A percentile compares a stretch with the other conserved stretches of the same genome.
Evolutionary conservation across 1,139 yeast genomes (phyloP).

Genomic region (Saccharomyces pastorianus): DNA sequence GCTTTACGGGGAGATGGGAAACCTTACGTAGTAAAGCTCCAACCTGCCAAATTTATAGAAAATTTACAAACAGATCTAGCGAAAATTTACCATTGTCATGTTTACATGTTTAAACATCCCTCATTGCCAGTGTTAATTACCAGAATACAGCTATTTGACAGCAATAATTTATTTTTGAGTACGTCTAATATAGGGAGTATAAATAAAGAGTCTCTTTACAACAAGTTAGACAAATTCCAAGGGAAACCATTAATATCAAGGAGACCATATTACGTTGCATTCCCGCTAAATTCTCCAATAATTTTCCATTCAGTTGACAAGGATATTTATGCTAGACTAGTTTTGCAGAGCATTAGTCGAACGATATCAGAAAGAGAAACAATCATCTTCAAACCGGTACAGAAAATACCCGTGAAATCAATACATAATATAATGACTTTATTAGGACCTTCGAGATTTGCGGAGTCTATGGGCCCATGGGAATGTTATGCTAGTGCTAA

Average conservation of each 20-base stretch:
- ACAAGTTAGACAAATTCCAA: conserved; percentile 9
- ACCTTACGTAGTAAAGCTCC: conserved; percentile 35
- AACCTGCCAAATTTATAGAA: conserved; percentile 38
- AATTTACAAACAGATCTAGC: conserved; percentile 42
- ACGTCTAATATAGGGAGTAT: conserved; percentile 1
- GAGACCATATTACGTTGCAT: conserved; percentile 55
- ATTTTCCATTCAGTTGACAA: conserved; percentile 52
- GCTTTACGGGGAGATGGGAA: conserved; percentile 37
- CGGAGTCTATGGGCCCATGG: conserved; percentile 61
- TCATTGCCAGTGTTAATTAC: conserved; percentile 50
- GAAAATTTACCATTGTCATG: conserved; percentile 46
- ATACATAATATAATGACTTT: conserved; percentile 34
- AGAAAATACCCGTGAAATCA: conserved; percentile 46
- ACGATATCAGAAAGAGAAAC: conserved; percentile 38
- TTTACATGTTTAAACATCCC: conserved; percentile 64
- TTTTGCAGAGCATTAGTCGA: conserved; percentile 51
- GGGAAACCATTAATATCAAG: conserved; percentile 42
- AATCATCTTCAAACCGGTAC: conserved; percentile 26
- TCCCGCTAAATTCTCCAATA: conserved; percentile 61
- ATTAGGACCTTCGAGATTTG: conserved; percentile 53
- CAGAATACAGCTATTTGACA: conserved; percentile 62
- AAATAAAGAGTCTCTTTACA: conserved; percentile 15
- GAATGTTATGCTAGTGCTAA: conserved; percentile 57
- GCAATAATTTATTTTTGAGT: conserved; percentile 17
- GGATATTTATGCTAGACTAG: conserved; percentile 42